Evolutionary conservation across 2,329 filamentous ascomycete genomes (phyloP), one percentile per base, ranked within the genome.

Genomic region (Orbilia ellipsospora): DNA sequence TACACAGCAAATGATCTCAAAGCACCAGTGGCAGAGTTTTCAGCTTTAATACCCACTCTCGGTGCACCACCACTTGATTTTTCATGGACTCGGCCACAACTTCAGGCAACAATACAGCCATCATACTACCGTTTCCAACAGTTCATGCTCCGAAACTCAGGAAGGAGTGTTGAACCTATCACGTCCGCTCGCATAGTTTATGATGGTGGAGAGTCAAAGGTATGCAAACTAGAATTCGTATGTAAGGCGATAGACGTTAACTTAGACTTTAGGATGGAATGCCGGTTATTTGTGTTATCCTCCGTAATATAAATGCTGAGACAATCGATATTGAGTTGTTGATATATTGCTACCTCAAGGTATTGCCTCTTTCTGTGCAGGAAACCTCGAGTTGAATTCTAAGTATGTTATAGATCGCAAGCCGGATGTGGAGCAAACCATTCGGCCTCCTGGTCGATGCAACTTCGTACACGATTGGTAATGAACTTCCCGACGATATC

Each of bases 61-160:
- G 89, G 89, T 0, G 88, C 89, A 10, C 89, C 89, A 16, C 89
- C 89, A 0, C 83, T 91, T 77, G 88, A 89, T 52, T 87, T 91
- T 5, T 90, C 89, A 0, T 90, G 89, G 88, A 91, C 90, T 77
- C 84, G 89, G 59, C 89, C 89, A 8, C 86, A 87, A 59, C 87
- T 91, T n/a, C 87, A 88, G 0, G 81, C 85, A 26, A 91, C 90
- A 77, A 87, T 82, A 16, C 89, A 89, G 3, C 87, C 88, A 0
- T 83, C 87, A 5, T 91, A 91, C 80, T 90, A 89, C 1, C 84
- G 88, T 23, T 91, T 91, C 78, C 89, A 91, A 78, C 88, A 90
- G 77, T 91, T 91, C 79, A 91, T 91, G 89, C 84, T 91, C 54
- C 86, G 87, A 16, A 90, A 91, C 80, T 89, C 89, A 1, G 89